phyloP scores from a whole-genome alignment of 495 filamentous ascomycete genomes.

The Achaetomiella virescens region DNA sequence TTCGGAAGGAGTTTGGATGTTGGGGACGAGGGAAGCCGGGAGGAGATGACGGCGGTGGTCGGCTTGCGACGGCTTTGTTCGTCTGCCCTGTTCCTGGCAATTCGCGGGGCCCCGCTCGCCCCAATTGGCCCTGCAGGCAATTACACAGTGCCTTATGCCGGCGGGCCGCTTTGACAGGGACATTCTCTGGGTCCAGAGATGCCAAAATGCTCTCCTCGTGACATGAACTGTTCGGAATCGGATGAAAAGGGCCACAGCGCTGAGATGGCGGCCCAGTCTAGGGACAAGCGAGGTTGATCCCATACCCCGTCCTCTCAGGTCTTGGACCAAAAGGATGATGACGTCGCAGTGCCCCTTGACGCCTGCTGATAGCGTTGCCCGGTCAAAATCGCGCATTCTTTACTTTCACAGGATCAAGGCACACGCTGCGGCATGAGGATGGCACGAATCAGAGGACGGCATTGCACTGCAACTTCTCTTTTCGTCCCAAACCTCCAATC shows the following conservation, averaged over 20 bases:
- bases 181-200: no score
- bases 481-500: background rate
- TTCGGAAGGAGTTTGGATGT: background rate
- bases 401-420: slow-evolving; percentile 6
- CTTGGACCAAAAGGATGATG: slow-evolving; percentile 1
- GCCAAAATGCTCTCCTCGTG: no score
- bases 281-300: no score
- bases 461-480: background rate
- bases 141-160: background rate
- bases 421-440: background rate
- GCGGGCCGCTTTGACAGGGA: background rate
- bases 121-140: slow-evolving; percentile 5
- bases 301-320: no score
- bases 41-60: slow-evolving; percentile 13
- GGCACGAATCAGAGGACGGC: slow-evolving; percentile 9
- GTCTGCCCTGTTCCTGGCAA: slow-evolving; percentile 7
- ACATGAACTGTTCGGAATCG: background rate
- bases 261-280: background rate
- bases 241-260: background rate
- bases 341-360: background rate
- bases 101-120: slow-evolving; percentile 8
- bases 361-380: slow-evolving; percentile 31
- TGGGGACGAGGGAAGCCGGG: background rate
- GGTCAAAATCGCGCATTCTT: slow-evolving; percentile 29
- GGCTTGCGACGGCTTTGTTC: slow-evolving; percentile 31